Evolutionary conservation across 2,329 filamentous ascomycete genomes (phyloP).

Genomic region (Trichophyton mentagrophytes): DNA sequence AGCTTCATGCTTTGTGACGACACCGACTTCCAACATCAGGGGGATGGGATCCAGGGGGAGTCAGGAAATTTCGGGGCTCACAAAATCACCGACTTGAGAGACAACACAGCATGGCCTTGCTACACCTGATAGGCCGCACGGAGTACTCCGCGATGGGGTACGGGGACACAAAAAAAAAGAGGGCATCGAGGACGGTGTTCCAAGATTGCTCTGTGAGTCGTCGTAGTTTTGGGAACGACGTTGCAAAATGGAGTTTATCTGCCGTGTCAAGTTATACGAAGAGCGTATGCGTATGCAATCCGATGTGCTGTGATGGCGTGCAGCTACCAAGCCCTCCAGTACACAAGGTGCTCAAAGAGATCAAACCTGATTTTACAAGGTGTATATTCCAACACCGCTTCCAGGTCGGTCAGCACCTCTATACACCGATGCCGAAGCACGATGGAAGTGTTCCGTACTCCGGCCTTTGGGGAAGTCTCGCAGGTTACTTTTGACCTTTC

Average conservation of each 20-base stretch:
- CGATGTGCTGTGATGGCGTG: neutral
- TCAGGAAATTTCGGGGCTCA: neutral
- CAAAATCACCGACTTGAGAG: neutral
- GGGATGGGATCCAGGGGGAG: neutral
- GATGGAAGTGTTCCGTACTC: neutral
- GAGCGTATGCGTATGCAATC: neutral
- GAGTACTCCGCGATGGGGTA: neutral
- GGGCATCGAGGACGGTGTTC: neutral
- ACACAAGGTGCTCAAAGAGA: neutral
- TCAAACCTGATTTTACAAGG: neutral
- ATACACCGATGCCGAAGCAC: neutral
- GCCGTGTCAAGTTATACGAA: constrained; percentile 1
- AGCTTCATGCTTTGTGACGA: neutral
- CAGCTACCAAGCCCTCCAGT: neutral
- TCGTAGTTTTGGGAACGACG: neutral
- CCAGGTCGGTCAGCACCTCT: neutral
- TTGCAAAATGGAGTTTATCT: neutral
- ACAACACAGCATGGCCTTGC: neutral
- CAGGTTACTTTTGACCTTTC: neutral
- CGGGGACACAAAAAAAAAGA: neutral
- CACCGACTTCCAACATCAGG: neutral
- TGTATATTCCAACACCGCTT: neutral
- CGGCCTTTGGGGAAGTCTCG: neutral
- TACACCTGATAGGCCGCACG: neutral
- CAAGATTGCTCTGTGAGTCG: neutral